Base-by-base conservation (phyloP, 2,329 filamentous ascomycete genomes). In the Chaetomiaceae sp. region DNA sequence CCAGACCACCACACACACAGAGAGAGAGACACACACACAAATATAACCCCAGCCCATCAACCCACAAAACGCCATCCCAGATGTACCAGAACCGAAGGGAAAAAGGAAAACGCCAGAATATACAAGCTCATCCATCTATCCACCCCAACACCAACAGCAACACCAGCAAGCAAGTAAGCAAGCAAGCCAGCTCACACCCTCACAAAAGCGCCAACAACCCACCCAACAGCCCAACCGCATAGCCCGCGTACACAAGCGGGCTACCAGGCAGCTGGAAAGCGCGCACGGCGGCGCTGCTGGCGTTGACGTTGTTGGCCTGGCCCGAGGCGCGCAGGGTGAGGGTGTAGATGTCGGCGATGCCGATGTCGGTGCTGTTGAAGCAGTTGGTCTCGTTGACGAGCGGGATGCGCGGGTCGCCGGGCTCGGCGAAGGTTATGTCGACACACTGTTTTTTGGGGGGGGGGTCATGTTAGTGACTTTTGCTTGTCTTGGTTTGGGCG, bases 391-490 rank as follows among this genome's bases (percentile, higher is more conserved):
- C 73, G 65, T 87, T 95, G 58, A 96, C 87, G 59, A 85, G 74
- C 50, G 73, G 74, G 44, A 95, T 82, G 40, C 70, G 72, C 34
- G 69, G 56, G 65, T 95, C 86, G 62, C 82, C 73, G 20, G 87
- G 87, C 1, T 90, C 87, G 42, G 85, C 88, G 61, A 97, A 95
- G 41, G 86, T 92, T 62, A 97, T 95, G 65, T 97, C 92, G 60
- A 95, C 91, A 66, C 93, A 97, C 89, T 96, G 23, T 30, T 30
- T 8, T 3, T 19, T 8, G 3, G n/a, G 8, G 10, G 27, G 14
- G 10, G n/a, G 20, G 8, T 10, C n/a, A n/a, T n/a, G 37, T 41
- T 23, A 17, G 21, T 25, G 23, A 17, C 5, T 30, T 3, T 13
- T 5, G 16, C 9, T 27, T 19, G 17, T n/a, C n/a, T 40, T 33